Percentiles rank a stretch among this genome's conserved stretches.
phyloP scores from a whole-genome alignment of 169 alveolate species.

The Eimeria necatrix region DNA sequence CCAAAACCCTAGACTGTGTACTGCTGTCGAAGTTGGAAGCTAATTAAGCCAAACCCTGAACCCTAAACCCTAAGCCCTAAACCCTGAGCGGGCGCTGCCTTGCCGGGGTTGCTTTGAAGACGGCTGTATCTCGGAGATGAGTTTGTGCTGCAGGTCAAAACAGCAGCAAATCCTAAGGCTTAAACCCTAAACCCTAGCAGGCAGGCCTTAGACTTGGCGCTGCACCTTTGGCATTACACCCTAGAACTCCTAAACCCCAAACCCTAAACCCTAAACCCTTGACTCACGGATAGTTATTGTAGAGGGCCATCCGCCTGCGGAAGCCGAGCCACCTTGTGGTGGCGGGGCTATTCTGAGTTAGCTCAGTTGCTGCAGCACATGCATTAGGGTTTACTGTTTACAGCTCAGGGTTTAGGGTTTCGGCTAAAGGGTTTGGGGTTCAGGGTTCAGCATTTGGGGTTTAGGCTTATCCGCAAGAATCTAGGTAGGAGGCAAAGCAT shows the following conservation, averaged over 20 bases:
- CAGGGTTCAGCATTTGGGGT: conserved; percentile 34
- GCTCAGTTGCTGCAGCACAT: conserved; percentile 31
- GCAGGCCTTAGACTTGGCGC: not conserved
- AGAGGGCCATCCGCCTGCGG: conserved; percentile 2
- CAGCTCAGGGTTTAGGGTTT: conserved; percentile 27
- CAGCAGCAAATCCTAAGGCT: not conserved
- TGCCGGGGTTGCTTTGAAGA: not conserved
- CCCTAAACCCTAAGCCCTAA: conserved; percentile 34
- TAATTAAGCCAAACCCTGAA: not conserved
- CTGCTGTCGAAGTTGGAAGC: too few relatives aligned
- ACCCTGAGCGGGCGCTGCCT: conserved; percentile 23
- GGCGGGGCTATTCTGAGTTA: conserved; percentile 19
- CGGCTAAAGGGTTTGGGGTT: conserved; percentile 11
- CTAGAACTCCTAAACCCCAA: not conserved
- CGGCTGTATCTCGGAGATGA: not conserved
- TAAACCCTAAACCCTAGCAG: not conserved
- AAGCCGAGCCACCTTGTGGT: conserved; percentile 32
- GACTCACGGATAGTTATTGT: not conserved
- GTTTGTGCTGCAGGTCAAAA: not conserved
- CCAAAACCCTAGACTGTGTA: not conserved
- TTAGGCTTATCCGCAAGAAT: too few relatives aligned
- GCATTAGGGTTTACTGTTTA: not conserved
- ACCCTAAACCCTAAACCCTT: conserved; percentile 39
- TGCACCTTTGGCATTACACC: not conserved
- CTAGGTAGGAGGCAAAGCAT: too few relatives aligned